Base-by-base conservation (phyloP, 2,329 filamentous ascomycete genomes). In the Aspergillus chevalieri region DNA sequence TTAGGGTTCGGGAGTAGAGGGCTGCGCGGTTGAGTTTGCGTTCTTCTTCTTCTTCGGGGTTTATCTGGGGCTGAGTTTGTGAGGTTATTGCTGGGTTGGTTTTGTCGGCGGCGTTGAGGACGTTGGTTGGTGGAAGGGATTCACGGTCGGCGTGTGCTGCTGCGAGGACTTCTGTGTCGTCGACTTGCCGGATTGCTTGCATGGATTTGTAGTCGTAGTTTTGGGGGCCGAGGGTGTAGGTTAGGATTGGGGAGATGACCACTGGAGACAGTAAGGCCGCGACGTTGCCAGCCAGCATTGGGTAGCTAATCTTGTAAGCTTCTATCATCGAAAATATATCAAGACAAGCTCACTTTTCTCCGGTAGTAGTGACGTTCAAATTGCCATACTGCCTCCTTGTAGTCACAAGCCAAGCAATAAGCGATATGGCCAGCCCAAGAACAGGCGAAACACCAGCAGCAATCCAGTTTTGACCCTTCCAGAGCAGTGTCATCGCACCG, bases 171-270 rank as follows among this genome's bases (percentile, higher is more conserved):
- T 90, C 87, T 41, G 82, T 78, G 66, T 95, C 90, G 60, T 95
- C 89, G 43, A 82, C 86, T 57, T 80, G 82, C 59, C 87, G 82
- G 64, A 95, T 95, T 1, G 75, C 76, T 61, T 82, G 79, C 90
- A 95, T 95, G 14, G 84, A 86, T 49, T 82, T 72, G 84, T 89
- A 95, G 74, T 95, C 86, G 69, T 95, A 95, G 58, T 87, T 84
- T 50, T 91, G 85, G 9, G 74, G 64, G n/a, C 81, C 81, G 52
- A 89, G 84, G 14, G 78, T 70, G 46, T 85, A 78, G 0, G 87
- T 91, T n/a, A 94, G 76, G 42, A 92, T 53, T 0, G 89, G 88
- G 7, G 92, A 79, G 63, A 92, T 84, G 38, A 92, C 65, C 0
- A 88, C 53, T 0, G 90, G 90, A 0, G 86, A 85, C 6, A 95